Base-by-base conservation (phyloP, 2,329 filamentous ascomycete species). In the Pseudocercospora vitis region DNA sequence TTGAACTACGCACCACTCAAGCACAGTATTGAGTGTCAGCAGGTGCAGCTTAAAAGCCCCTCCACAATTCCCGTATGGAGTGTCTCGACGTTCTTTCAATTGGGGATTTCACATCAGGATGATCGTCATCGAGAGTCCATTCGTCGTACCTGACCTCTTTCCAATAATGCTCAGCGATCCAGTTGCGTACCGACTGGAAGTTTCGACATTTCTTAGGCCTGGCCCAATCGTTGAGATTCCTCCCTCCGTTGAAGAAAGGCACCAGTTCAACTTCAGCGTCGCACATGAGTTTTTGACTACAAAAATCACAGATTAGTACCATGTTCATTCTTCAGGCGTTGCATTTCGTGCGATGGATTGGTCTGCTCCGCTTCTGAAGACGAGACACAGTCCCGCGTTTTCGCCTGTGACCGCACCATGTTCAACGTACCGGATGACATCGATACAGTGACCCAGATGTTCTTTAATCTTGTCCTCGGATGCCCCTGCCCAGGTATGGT, bases 391-490 rank as follows among this genome's bases (percentile, higher is more conserved):
- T n/a, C n/a, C n/a, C n/a, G n/a, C n/a, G n/a, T n/a, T n/a, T n/a
- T n/a, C n/a, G n/a, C n/a, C n/a, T n/a, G n/a, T n/a, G n/a, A n/a
- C n/a, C n/a, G n/a, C n/a, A n/a, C n/a, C n/a, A n/a, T n/a, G n/a
- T n/a, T n/a, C n/a, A n/a, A 48, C 52, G 24, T 51, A 48, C 16
- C 48, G 52, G 11, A 55, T 29, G 7, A 28, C 14, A 14, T 51
- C 48, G 39, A 55, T 51, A 48, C 52, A 55, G 33, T 55, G 52
- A 19, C 29, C 29, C 3, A 32, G 9, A n/a, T 32, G 29, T 32
- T 32, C 29, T n/a, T 7, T 32, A 9, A 32, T 32, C 9, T 11
- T 32, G 7, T 9, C 14, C 14, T 32, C 29, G 3, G 14, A 7
- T 7, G 29, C 9, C 14, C 29, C 29, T 11, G 3, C 3, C 29